Base-by-base conservation (phyloP, 2,329 filamentous ascomycete genomes). In the Nemania sp. region DNA sequence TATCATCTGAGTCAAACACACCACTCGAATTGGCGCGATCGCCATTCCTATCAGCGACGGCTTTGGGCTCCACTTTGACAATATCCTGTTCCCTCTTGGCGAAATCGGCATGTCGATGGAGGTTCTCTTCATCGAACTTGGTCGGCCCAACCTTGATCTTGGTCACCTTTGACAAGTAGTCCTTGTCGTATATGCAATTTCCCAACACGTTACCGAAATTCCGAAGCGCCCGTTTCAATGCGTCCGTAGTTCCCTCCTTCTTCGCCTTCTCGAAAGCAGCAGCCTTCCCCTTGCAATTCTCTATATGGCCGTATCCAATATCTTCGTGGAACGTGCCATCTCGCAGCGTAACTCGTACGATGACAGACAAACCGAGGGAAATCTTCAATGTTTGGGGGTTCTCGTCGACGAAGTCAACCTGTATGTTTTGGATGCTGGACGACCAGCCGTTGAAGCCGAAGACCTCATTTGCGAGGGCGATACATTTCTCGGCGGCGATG, bases 241-340 rank as follows among this genome's bases (percentile, higher is more conserved):
- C 96, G 81, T 99, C 96, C 10, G 97, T 98, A 2, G 94, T 97
- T 7, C 93, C 97, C 82, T 98, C 94, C 79, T 99, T 99, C 84
- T 98, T 99, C 0, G 96, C 94, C 81, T 99, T 99, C 79, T 99
- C 96, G 76, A 98, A 99, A 0, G 95, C 96, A 59, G 93, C 92
- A 2, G 94, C 95, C 82, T 99, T 99, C 64, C 93, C 92, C 81
- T 95, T 97, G 79, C 91, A 93, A 77, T 99, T 99, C 80, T 98
- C 95, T 74, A 97, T 97, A 73, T 96, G 93, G 7, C 96, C 96
- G 77, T 99, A 99, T 29, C 96, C 96, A 70, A 98, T 92, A 77
- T 99, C 96, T 86, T 99, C 96, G 78, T 98, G 96, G 78, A 90
- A 98, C n/a, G 95, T 96, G 54, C 96, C 96, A 80, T 98, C 95